These are phyloP conservation scores for Mycena haematopus DNA, from an alignment of 768 basidiomycete genomes.

Conservation along the genomic window DNA sequence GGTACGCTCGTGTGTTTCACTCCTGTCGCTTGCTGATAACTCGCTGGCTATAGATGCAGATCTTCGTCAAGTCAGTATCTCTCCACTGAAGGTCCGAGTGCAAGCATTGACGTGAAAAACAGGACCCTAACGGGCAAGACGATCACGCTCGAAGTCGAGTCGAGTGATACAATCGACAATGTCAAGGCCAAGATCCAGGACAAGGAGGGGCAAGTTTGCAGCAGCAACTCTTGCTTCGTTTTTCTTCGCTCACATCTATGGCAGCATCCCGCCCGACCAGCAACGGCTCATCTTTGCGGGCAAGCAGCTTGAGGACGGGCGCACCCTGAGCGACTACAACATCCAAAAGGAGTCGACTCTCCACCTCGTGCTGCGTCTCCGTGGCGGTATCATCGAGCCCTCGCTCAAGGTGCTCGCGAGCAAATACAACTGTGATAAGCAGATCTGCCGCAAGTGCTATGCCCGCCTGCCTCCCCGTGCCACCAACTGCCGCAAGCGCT, in stretches of 20 bases:
- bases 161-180: conserved; percentile 95
- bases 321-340: conserved; percentile 96
- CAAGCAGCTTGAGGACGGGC: conserved; percentile 98
- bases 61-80: conserved; percentile 45
- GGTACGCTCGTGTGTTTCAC: not conserved
- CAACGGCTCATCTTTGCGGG: conserved; percentile 97
- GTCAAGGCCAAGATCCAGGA: conserved; percentile 80
- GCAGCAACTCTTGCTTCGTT: not conserved
- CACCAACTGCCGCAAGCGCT: conserved; percentile 98
- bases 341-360: conserved; percentile 99
- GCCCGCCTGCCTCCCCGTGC: conserved; percentile 99
- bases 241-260: not conserved
- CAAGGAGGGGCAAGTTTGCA: conserved; percentile 55
- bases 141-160: conserved; percentile 98
- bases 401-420: conserved; percentile 96
- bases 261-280: conserved; percentile 91
- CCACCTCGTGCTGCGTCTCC: conserved; percentile 76
- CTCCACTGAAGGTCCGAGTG: too few relatives aligned
- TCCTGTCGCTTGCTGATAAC: not conserved
- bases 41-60: conserved; percentile 48
- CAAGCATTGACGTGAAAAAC: conserved; percentile 33
- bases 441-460: conserved; percentile 99
- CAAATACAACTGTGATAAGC: conserved; percentile 99
- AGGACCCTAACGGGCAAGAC: conserved; percentile 93
- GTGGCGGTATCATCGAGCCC: conserved; percentile 99